phyloP scores from a whole-genome alignment of 1,284 basidiomycete genomes.

The Cryptococcus hybrid region DNA sequence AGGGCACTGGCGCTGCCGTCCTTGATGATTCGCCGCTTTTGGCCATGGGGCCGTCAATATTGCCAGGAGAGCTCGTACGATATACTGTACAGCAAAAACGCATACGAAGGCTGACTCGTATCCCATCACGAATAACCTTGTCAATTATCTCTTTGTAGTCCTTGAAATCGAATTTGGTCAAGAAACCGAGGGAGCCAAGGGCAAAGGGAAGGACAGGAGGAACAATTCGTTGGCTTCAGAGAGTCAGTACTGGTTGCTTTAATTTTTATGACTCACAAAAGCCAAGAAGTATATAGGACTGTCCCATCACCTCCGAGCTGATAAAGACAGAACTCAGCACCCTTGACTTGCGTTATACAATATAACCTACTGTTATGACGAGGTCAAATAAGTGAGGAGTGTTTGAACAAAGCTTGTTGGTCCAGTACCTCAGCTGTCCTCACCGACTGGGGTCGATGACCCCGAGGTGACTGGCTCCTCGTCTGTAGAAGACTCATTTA shows the following conservation, averaged over 20 bases:
- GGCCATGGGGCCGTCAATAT: no score
- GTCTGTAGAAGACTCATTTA: no score
- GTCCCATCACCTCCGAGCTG: conserved; percentile 98
- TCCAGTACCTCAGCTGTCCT: conserved; percentile 97
- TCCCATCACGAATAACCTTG: conserved; percentile 86
- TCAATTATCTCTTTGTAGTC: conserved; percentile 86
- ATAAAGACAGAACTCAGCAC: not conserved
- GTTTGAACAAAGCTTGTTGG: conserved; percentile 88
- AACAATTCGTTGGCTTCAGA: conserved; percentile 75
- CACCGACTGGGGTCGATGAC: conserved; percentile 24
- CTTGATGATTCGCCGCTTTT: no score
- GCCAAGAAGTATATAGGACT: conserved; percentile 98
- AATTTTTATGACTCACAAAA: conserved; percentile 59
- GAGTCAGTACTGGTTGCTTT: conserved; percentile 1
- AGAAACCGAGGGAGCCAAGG: conserved; percentile 96
- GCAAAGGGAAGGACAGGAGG: conserved; percentile 97
- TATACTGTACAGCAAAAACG: no score
- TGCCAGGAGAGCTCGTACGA: no score
- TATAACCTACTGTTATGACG: conserved; percentile 78
- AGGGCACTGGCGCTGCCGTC: no score
- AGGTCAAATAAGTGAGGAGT: conserved; percentile 96
- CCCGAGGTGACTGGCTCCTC: no score
- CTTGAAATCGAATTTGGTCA: conserved; percentile 96
- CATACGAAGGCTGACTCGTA: conserved; percentile 81
- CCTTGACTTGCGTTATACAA: not conserved